Evolutionary conservation across 2,329 filamentous ascomycete genomes (phyloP).

Genomic region (Fusarium sublunatum): DNA sequence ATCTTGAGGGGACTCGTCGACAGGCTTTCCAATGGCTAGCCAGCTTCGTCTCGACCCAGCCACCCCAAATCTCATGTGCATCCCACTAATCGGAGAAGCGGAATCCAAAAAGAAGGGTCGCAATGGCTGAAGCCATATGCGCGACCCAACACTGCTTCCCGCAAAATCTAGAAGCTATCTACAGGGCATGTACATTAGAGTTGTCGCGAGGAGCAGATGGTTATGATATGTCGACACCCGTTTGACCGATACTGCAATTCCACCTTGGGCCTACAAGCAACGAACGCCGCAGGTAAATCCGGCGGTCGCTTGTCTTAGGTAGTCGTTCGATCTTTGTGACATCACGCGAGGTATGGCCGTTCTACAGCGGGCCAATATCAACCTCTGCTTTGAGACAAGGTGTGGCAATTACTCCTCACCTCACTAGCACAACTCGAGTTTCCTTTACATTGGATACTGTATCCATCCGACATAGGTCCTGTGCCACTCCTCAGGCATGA

Average conservation of each 20-base stretch:
- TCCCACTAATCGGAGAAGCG: slow-evolving; percentile 35
- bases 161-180: slow-evolving; percentile 11
- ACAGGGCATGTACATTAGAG: not conserved
- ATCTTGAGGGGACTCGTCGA: slow-evolving; percentile 34
- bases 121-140: slow-evolving; percentile 26
- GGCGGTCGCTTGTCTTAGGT: slow-evolving; percentile 7
- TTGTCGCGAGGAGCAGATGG: no score
- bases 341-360: slow-evolving; percentile 34
- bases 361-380: slow-evolving; percentile 25
- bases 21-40: slow-evolving; percentile 24
- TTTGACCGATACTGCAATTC: slow-evolving; percentile 1
- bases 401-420: slow-evolving; percentile 20
- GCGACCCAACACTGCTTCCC: slow-evolving; percentile 25
- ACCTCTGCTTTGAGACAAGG: slow-evolving; percentile 33
- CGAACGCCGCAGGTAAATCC: slow-evolving; percentile 1
- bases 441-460: slow-evolving; percentile 12
- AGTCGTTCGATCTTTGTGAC: slow-evolving; percentile 42
- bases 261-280: not conserved
- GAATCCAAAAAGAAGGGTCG: slow-evolving; percentile 17
- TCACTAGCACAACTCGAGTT: slow-evolving; percentile 7
- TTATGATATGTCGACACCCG: not conserved
- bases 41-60: slow-evolving; percentile 23
- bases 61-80: slow-evolving; percentile 38
- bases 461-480: not conserved
- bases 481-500: not conserved